These are phyloP conservation scores for Drechslerella dactyloides DNA, from an alignment of 2,329 filamentous ascomycete species.

Conservation along the genomic window DNA sequence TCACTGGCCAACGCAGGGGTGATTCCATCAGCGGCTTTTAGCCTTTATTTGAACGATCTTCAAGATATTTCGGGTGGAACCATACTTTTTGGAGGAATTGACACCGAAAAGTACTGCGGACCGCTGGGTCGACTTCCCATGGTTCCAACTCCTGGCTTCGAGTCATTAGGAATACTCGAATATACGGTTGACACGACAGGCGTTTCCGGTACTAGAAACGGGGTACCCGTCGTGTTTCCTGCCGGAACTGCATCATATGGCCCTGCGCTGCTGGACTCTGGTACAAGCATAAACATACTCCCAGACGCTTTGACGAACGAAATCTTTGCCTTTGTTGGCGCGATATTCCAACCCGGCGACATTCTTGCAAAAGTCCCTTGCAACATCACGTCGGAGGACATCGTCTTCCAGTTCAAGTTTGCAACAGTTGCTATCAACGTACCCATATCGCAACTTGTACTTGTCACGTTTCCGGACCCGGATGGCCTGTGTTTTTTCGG, in stretches of 20 bases:
- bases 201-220: slow-evolving; percentile 58
- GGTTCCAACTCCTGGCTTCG: slow-evolving; percentile 60
- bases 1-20: slow-evolving; percentile 67
- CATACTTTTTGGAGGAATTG: slow-evolving; percentile 77
- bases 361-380: slow-evolving; percentile 63
- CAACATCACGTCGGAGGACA: slow-evolving; percentile 63
- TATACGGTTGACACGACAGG: slow-evolving; percentile 55
- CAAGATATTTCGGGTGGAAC: slow-evolving; percentile 67
- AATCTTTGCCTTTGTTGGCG: slow-evolving; percentile 66
- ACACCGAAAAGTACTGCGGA: slow-evolving; percentile 70
- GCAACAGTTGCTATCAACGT: slow-evolving; percentile 58
- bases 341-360: slow-evolving; percentile 61
- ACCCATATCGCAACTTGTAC: slow-evolving; percentile 59
- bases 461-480: slow-evolving; percentile 59
- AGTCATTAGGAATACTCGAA: slow-evolving; percentile 62
- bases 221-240: neutral
- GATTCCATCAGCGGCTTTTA: slow-evolving; percentile 73
- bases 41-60: slow-evolving; percentile 76
- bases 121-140: slow-evolving; percentile 69
- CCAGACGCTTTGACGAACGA: slow-evolving; percentile 67
- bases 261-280: slow-evolving; percentile 75
- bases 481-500: slow-evolving; percentile 64
- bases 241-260: slow-evolving; percentile 3
- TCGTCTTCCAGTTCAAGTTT: slow-evolving; percentile 61
- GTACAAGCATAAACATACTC: slow-evolving; percentile 74